Evolutionary conservation across 768 basidiomycete species (phyloP).

Genomic region (Hygrocybe coccinea): DNA sequence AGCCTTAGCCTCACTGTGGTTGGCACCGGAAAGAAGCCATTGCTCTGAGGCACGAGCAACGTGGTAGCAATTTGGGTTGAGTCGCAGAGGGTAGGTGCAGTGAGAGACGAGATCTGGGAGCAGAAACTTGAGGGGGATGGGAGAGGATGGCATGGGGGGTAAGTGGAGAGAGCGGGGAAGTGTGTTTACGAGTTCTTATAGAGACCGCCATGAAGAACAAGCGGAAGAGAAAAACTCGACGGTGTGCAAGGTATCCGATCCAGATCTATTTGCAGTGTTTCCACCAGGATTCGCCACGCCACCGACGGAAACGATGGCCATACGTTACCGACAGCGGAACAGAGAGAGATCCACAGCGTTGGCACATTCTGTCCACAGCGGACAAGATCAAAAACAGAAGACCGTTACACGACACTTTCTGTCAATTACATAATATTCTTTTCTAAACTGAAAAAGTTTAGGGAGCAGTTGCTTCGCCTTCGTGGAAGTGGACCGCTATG

Average conservation of each 20-base stretch:
- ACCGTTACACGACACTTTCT: no score
- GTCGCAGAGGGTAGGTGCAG: conserved; percentile 23
- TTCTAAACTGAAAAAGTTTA: no score
- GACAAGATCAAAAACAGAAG: background rate
- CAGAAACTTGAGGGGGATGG: background rate
- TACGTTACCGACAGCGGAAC: conserved; percentile 38
- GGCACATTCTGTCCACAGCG: background rate
- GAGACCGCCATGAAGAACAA: no score
- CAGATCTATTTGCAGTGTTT: background rate
- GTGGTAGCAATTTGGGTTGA: conserved; percentile 18
- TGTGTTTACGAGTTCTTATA: background rate
- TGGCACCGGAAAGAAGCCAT: conserved; percentile 21
- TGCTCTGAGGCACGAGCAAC: conserved; percentile 22
- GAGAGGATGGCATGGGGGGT: conserved; percentile 29
- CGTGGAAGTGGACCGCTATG: conserved; percentile 27
- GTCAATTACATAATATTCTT: no score
- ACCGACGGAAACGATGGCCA: conserved; percentile 39
- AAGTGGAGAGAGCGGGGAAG: background rate
- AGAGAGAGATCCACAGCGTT: background rate
- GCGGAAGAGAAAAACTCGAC: background rate
- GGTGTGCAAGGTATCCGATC: background rate
- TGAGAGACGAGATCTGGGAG: conserved; percentile 29
- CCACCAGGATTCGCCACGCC: background rate
- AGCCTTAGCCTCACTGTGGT: conserved; percentile 12
- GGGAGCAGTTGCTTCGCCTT: no score